phyloP scores from a whole-genome alignment of 306 rosid species.

The Castanea mollissima region DNA sequence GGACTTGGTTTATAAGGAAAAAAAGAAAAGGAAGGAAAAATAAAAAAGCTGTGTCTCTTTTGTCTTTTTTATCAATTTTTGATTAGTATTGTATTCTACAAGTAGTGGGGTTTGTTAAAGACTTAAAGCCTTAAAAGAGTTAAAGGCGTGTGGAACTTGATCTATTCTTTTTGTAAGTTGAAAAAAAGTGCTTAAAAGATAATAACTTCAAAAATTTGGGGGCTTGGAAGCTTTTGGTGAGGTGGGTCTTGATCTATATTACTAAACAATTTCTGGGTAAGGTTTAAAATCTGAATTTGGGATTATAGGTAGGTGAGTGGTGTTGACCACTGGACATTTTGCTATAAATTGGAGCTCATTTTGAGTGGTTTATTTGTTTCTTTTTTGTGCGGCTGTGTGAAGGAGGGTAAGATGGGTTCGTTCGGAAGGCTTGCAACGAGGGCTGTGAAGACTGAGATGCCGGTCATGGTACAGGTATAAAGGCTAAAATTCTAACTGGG shows the following conservation, averaged over 20 bases:
- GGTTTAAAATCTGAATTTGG: constrained; percentile 10
- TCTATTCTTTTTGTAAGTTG: neutral
- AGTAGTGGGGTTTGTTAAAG: neutral
- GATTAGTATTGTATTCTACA: neutral
- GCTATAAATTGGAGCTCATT: neutral
- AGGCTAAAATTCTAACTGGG: constrained; percentile 11
- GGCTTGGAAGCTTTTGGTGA: constrained; percentile 5
- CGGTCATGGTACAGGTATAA: constrained; percentile 57
- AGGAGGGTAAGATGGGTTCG: constrained; percentile 45
- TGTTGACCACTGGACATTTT: neutral
- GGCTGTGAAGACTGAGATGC: constrained; percentile 57
- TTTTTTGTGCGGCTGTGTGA: neutral
- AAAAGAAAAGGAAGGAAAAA: neutral
- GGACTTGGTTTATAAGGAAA: neutral
- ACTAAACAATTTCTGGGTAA: neutral
- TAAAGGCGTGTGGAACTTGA: neutral
- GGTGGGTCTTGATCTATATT: constrained; percentile 12
- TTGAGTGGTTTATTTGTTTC: neutral
- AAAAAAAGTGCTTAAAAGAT: neutral
- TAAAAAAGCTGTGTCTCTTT: neutral
- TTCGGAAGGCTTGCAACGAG: constrained; percentile 48
- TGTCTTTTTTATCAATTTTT: neutral
- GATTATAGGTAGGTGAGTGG: constrained; percentile 15
- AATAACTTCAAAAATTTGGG: neutral
- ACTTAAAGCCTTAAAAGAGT: too few relatives aligned